phyloP scores from a whole-genome alignment of 805 yeast species.

The Starmerella gropengiesseri region DNA sequence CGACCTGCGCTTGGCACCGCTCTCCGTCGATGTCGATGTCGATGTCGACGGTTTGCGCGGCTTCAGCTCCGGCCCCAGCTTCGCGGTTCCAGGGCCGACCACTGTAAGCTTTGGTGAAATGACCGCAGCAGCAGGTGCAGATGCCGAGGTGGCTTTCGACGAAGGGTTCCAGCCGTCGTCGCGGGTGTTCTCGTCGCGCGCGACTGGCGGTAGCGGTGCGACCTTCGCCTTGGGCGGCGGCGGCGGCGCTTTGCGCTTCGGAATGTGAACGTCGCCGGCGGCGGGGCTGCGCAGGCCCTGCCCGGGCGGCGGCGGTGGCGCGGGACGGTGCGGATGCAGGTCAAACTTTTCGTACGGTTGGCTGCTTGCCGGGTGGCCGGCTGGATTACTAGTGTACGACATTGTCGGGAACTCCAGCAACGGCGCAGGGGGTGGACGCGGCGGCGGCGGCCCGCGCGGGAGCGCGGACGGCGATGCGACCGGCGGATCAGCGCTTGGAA shows the following conservation, averaged over 20 bases:
- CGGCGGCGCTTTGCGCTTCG: constrained; percentile 3
- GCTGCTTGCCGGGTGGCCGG: too few species aligned
- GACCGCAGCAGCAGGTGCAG: too few species aligned
- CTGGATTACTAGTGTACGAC: constrained; percentile 2
- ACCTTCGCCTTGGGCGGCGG: constrained; percentile 1
- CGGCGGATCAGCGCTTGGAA: neutral
- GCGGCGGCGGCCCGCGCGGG: constrained; percentile 30
- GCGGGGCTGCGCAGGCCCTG: neutral
- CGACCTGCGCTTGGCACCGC: constrained; percentile 5
- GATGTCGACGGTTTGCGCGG: neutral
- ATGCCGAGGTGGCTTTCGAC: too few species aligned
- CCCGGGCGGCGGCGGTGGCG: constrained; percentile 5
- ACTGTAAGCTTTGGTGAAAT: too few species aligned
- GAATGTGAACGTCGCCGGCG: neutral
- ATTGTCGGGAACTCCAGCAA: constrained; percentile 30
- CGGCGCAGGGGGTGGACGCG: constrained; percentile 36
- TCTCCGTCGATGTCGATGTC: neutral
- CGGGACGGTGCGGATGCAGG: constrained; percentile 11
- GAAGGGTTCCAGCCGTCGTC: too few species aligned
- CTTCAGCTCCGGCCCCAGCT: neutral
- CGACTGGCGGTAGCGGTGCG: neutral
- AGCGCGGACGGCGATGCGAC: constrained; percentile 5
- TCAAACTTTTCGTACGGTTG: neutral
- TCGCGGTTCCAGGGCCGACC: too few species aligned
- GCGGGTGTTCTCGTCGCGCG: neutral